phyloP scores from a whole-genome alignment of 805 yeast genomes.

The Suhomyces faveliae region DNA sequence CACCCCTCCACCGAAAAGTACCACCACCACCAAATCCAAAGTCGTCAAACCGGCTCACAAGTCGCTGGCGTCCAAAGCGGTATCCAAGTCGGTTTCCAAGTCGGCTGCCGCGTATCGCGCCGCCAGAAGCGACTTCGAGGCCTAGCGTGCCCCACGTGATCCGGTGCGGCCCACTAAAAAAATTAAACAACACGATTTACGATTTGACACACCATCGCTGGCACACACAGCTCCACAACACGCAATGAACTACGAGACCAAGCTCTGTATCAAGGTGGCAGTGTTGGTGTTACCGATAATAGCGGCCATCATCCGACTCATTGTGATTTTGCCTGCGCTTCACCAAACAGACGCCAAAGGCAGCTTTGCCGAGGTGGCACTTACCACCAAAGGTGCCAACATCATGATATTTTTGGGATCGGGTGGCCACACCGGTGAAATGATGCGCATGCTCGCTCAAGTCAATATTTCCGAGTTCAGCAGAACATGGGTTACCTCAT shows the following conservation, averaged over 20 bases:
- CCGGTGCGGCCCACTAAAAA: too few relatives aligned
- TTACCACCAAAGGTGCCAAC: slow-evolving; percentile 14
- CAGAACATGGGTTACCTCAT: slow-evolving; percentile 44
- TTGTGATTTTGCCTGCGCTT: slow-evolving; percentile 22
- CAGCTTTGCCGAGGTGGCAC: slow-evolving; percentile 1
- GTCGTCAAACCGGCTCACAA: neutral
- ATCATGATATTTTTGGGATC: slow-evolving; percentile 79
- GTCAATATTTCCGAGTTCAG: slow-evolving; percentile 27
- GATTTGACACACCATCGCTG: neutral
- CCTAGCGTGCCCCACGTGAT: neutral
- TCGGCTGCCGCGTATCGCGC: neutral
- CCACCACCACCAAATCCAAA: neutral
- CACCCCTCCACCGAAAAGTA: neutral
- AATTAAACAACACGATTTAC: too few relatives aligned
- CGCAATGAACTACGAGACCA: slow-evolving; percentile 22
- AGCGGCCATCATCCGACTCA: slow-evolving; percentile 20
- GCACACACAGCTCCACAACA: neutral
- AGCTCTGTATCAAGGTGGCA: slow-evolving; percentile 14
- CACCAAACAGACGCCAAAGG: neutral
- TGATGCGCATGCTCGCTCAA: slow-evolving; percentile 64
- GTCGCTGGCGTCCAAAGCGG: neutral
- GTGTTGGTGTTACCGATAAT: slow-evolving; percentile 21
- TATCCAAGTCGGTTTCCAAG: neutral
- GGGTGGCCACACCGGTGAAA: slow-evolving; percentile 97
- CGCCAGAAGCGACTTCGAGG: neutral